Conservation (phyloP, 192 early-diverging fungal genomes). For the Coemansia sp. region DNA sequence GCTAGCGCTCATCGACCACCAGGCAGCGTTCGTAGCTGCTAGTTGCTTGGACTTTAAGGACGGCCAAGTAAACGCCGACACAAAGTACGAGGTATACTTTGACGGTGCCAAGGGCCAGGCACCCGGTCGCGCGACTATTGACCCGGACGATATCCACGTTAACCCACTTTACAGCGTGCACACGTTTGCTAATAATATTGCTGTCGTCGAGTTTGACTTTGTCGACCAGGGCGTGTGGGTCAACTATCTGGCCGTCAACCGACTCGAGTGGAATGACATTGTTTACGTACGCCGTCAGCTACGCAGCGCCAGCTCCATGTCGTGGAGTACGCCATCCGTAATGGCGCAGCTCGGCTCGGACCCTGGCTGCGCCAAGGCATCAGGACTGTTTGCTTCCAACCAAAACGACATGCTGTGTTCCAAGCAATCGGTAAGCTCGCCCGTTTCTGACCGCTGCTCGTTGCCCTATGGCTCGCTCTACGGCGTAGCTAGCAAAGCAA, state of each 20-base stretch:
- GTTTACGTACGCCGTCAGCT: constrained; percentile 19
- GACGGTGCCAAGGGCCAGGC: constrained; percentile 9
- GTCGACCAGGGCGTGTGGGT: constrained; percentile 14
- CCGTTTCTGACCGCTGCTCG: constrained; percentile 6
- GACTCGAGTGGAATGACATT: constrained; percentile 19
- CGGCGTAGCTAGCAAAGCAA: constrained; percentile 6
- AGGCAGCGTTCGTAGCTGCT: constrained; percentile 25
- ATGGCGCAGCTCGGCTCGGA: constrained; percentile 4
- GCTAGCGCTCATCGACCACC: constrained; percentile 30
- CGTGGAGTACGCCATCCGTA: constrained; percentile 7
- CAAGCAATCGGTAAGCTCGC: neutral
- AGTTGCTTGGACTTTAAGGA: constrained; percentile 17
- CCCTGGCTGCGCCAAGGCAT: constrained; percentile 1
- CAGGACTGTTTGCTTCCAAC: constrained; percentile 17
- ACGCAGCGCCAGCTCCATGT: neutral
- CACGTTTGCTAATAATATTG: constrained; percentile 26
- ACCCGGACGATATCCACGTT: constrained; percentile 9
- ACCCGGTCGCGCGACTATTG: constrained; percentile 10
- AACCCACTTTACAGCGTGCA: constrained; percentile 4
- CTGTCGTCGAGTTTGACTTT: constrained; percentile 22
- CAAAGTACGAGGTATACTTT: constrained; percentile 21
- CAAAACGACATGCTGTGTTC: constrained; percentile 9
- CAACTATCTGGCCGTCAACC: constrained; percentile 21
- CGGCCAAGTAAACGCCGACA: neutral
- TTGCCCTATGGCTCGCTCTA: constrained; percentile 33